Evolutionary conservation across 2,329 filamentous ascomycete genomes (phyloP), one percentile per base, ranked within the genome.

Genomic region (Talaromyces piceae): DNA sequence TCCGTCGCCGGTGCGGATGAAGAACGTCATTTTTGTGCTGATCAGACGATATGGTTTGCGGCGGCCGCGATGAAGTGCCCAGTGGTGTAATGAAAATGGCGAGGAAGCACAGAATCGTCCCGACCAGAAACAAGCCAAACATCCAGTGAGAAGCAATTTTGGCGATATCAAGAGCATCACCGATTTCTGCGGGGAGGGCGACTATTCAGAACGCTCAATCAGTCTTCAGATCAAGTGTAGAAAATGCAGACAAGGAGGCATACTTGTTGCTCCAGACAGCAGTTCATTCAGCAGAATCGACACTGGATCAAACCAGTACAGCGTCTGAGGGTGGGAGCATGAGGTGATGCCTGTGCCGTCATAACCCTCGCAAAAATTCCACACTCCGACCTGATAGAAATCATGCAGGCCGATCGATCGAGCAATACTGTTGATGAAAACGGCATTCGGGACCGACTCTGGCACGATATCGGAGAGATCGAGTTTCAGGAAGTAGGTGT

Each of bases 271-370:
- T 41, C 90, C 89, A 9, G 87, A 72, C 8, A 97, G 78, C 25
- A 97, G 77, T 70, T 95, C 86, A 59, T 80, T 81, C 56, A 89
- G 75, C 45, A 97, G 73, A 58, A 96, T 88, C 52, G 85, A 74
- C 39, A 95, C 85, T 0, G 91, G 91, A 66, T 96, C 89, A 73
- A 96, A 96, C 85, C 88, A 95, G 72, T 88, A 97, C 51, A 91
- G 75, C 6, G 76, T 74, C 60, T 81, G 61, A 0, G 89, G 86
- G 5, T 72, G 70, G 6, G 86, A 90, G 70, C 91, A 97, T 56
- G 73, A 72, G 0, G 88, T 91, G 56, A 93, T 82, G 8, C 69
- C 69, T 69, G 84, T 76, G 59, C 80, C 77, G 51, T 81, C 74
- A 68, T 91, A 94, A 18, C 91, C 91, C 67, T 95, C 88, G 69